A percentile compares a stretch with the other conserved stretches of the same genome.
Evolutionary conservation across 1,284 basidiomycete species (phyloP).

Genomic region (Pyrrhoderma noxium): DNA sequence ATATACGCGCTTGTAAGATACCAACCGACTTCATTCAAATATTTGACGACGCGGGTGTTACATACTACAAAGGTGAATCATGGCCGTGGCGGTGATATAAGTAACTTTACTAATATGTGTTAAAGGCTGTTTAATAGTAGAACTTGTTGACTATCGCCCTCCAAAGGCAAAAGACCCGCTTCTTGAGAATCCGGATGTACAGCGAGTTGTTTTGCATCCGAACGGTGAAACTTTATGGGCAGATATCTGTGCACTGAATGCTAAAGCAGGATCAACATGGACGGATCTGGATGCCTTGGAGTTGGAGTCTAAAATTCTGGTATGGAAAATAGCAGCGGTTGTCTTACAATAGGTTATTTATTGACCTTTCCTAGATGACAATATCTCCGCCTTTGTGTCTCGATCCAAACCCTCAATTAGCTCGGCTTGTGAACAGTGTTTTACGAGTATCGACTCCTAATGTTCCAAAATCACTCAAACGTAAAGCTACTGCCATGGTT

Average conservation of each 20-base stretch:
- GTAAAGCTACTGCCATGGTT: slow-evolving; percentile 61
- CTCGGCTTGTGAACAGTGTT: slow-evolving; percentile 64
- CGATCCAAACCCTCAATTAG: slow-evolving; percentile 65
- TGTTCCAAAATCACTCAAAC: slow-evolving; percentile 62
- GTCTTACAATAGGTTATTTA: slow-evolving; percentile 1
- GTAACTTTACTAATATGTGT: slow-evolving; percentile 2
- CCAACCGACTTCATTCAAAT: slow-evolving; percentile 74
- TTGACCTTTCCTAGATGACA: slow-evolving; percentile 44
- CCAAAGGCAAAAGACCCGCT: slow-evolving; percentile 44
- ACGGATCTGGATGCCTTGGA: slow-evolving; percentile 64
- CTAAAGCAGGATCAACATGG: slow-evolving; percentile 48
- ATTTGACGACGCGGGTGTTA: slow-evolving; percentile 59
- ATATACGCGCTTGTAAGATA: slow-evolving; percentile 70
- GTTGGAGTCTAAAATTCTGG: slow-evolving; percentile 62
- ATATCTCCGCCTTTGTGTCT: slow-evolving; percentile 68
- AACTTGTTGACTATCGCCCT: slow-evolving; percentile 65
- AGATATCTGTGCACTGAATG: slow-evolving; percentile 63
- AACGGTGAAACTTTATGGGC: slow-evolving; percentile 69
- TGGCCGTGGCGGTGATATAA: background rate
- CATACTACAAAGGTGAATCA: slow-evolving; percentile 68
- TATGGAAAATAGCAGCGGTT: slow-evolving; percentile 32
- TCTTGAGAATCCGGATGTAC: slow-evolving; percentile 49
- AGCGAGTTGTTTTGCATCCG: slow-evolving; percentile 66
- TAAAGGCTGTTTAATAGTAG: slow-evolving; percentile 73
- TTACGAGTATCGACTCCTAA: slow-evolving; percentile 61